Evolutionary conservation across 768 basidiomycete species (phyloP).

Genomic region (Lactarius deliciosus): DNA sequence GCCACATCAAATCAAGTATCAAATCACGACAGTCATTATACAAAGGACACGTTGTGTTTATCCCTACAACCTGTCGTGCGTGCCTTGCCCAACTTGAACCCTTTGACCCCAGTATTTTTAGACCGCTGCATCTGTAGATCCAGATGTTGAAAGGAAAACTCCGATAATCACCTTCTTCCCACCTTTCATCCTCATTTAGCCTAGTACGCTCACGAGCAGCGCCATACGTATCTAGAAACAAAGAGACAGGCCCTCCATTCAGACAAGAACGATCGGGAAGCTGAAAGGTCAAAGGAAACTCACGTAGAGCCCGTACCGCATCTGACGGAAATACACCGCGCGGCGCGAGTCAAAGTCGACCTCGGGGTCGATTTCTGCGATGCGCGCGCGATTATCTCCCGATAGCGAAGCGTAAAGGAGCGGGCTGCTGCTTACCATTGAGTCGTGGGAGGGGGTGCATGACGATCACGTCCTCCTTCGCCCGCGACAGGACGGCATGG

Average conservation of each 20-base stretch:
- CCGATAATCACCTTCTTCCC: not conserved
- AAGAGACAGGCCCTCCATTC: not conserved
- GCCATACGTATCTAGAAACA: conserved; percentile 51
- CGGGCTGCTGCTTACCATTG: conserved; percentile 54
- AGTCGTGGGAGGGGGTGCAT: conserved; percentile 99
- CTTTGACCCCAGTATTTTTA: conserved; percentile 1
- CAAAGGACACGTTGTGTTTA: not conserved
- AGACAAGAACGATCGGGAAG: not conserved
- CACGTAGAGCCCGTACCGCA: conserved; percentile 97
- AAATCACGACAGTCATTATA: not conserved
- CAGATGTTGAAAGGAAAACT: conserved; percentile 2
- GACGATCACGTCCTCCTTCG: conserved; percentile 97
- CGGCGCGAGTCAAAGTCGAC: conserved; percentile 95
- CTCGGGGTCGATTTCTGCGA: conserved; percentile 95
- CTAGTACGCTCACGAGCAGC: conserved; percentile 46
- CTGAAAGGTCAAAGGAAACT: conserved; percentile 39
- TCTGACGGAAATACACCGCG: conserved; percentile 97
- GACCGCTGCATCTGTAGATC: not conserved
- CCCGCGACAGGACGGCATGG: conserved; percentile 88
- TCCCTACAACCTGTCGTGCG: not conserved
- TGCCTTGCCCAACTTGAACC: not conserved
- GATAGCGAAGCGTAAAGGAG: conserved; percentile 5
- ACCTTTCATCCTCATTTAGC: conserved; percentile 7
- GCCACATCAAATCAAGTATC: not conserved
- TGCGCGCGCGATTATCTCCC: conserved; percentile 8